Evolutionary conservation across 2,329 filamentous ascomycete species (phyloP).

Genomic region (Truncatella angustata): DNA sequence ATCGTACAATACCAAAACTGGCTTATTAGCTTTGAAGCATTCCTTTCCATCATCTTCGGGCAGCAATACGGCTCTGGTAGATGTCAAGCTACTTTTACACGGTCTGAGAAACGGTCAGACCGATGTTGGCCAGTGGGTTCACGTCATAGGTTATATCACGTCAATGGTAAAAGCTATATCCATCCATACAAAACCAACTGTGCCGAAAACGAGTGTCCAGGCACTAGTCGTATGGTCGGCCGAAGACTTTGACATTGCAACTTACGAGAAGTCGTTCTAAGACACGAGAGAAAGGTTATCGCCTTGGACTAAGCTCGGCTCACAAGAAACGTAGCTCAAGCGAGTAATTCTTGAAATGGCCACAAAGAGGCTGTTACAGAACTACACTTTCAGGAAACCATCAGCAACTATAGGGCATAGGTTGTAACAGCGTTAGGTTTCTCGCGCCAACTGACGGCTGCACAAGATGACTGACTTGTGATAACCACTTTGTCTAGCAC

Average conservation of each 20-base stretch:
- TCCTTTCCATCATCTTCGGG: constrained; percentile 52
- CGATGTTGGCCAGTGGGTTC: constrained; percentile 80
- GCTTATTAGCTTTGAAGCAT: constrained; percentile 67
- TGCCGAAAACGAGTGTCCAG: constrained; percentile 40
- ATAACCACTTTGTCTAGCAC: no score
- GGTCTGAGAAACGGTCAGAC: constrained; percentile 61
- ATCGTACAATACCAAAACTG: constrained; percentile 52
- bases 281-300: no score
- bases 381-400: no score
- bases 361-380: no score
- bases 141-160: constrained; percentile 78
- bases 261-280: constrained; percentile 64
- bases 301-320: no score
- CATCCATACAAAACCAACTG: constrained; percentile 4
- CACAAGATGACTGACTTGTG: no score
- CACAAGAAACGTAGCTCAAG: no score
- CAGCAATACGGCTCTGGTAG: constrained; percentile 56
- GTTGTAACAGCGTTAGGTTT: no score
- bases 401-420: no score
- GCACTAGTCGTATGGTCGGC: constrained; percentile 77
- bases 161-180: constrained; percentile 13
- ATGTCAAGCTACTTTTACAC: constrained; percentile 70
- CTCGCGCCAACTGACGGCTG: no score
- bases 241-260: constrained; percentile 66
- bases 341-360: no score